Conservation (phyloP, 2,329 filamentous ascomycete genomes). For the Cercospora nicotianae region DNA sequence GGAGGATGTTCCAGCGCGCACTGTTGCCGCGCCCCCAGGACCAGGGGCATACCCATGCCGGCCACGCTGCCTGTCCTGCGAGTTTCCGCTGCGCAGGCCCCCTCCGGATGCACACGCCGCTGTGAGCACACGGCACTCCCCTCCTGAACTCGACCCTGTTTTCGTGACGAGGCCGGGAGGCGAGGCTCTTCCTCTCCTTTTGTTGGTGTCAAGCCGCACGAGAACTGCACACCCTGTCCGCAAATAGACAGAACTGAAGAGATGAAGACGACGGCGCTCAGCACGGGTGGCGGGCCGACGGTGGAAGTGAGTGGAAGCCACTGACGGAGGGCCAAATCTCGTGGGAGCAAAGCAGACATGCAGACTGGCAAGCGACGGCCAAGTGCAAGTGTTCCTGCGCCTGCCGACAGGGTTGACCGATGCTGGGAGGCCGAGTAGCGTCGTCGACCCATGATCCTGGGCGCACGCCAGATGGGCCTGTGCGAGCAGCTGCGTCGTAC, state of each 20-base stretch:
- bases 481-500: constrained; percentile 15
- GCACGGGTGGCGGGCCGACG: background rate
- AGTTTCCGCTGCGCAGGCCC: background rate
- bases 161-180: background rate
- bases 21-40: background rate
- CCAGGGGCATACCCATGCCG: constrained; percentile 11
- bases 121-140: background rate
- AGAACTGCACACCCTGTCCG: background rate
- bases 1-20: constrained; percentile 6
- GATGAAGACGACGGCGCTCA: background rate
- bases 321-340: background rate
- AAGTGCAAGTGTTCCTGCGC: background rate
- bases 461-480: constrained; percentile 11
- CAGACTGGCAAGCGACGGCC: background rate
- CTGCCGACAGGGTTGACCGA: constrained; percentile 17
- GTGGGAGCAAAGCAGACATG: background rate
- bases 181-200: background rate
- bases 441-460: constrained; percentile 13
- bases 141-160: background rate
- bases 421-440: constrained; percentile 1
- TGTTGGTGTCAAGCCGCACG: background rate
- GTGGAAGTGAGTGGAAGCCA: background rate
- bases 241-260: background rate
- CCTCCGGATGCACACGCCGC: background rate
- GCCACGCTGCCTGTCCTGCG: constrained; percentile 7